A percentile compares a stretch with the other conserved stretches of the same genome.
Evolutionary conservation across 306 rosid species (phyloP).

Genomic region (Begonia masoniana): DNA sequence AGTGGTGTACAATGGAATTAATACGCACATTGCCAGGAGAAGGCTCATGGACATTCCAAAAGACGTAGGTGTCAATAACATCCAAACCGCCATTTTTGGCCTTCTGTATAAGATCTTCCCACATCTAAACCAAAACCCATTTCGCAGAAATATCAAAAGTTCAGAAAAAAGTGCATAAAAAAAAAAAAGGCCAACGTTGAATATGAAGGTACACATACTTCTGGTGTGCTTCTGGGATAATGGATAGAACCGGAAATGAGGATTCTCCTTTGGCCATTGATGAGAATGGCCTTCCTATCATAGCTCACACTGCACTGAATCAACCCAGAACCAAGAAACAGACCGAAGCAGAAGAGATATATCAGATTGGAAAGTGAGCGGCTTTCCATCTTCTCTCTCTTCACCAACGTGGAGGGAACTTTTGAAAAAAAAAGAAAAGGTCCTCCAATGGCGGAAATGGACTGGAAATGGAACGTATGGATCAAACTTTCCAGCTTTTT

Average conservation of each 20-base stretch:
- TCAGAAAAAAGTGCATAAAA: neutral
- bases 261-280: slow-evolving; percentile 73
- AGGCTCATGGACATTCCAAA: slow-evolving; percentile 94
- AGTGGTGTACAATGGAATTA: slow-evolving; percentile 8
- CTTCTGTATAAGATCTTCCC: slow-evolving; percentile 85
- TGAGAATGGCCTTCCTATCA: slow-evolving; percentile 69
- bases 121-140: slow-evolving; percentile 59
- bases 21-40: slow-evolving; percentile 77
- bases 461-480: neutral
- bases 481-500: too few species aligned
- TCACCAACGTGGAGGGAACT: neutral
- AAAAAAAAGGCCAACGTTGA: neutral
- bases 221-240: slow-evolving; percentile 94
- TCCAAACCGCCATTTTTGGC: slow-evolving; percentile 93
- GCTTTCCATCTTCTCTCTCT: slow-evolving; percentile 30
- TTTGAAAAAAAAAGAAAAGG: neutral
- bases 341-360: slow-evolving; percentile 17
- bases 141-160: slow-evolving; percentile 13
- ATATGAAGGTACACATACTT: slow-evolving; percentile 19
- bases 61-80: slow-evolving; percentile 83
- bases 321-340: slow-evolving; percentile 32
- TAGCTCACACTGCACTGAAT: slow-evolving; percentile 51
- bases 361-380: slow-evolving; percentile 40
- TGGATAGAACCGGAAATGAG: slow-evolving; percentile 95
- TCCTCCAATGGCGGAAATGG: neutral